These are phyloP conservation scores for Penicillium paradoxum DNA, from an alignment of 495 filamentous ascomycete species.

Conservation along the genomic window DNA sequence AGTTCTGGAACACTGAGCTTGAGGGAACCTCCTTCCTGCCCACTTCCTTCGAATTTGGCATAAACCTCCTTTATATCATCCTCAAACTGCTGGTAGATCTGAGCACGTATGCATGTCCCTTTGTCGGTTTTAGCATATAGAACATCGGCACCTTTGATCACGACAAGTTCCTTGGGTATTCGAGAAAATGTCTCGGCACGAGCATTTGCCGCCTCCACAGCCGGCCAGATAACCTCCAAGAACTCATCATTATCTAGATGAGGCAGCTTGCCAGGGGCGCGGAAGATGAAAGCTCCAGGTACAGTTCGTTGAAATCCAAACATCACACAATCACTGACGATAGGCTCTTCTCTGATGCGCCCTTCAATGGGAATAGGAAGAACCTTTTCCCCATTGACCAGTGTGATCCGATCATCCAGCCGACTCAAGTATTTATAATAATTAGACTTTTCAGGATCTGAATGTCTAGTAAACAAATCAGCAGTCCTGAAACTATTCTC, in stretches of 20 bases:
- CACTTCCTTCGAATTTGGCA: conserved; percentile 21
- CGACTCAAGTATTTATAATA: conserved; percentile 58
- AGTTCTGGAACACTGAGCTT: conserved; percentile 18
- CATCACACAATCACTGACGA: conserved; percentile 35
- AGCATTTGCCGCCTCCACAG: conserved; percentile 45
- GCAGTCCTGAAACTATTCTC: conserved; percentile 36
- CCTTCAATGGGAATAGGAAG: conserved; percentile 60
- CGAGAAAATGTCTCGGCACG: conserved; percentile 49
- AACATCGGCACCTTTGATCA: conserved; percentile 39
- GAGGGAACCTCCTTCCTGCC: conserved; percentile 17
- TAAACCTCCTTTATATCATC: conserved; percentile 47
- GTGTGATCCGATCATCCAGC: conserved; percentile 55
- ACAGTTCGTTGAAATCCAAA: conserved; percentile 37
- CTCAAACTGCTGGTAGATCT: conserved; percentile 48
- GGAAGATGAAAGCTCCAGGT: conserved; percentile 46
- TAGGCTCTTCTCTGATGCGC: conserved; percentile 29
- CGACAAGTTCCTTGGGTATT: conserved; percentile 48
- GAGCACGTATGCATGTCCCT: conserved; percentile 50
- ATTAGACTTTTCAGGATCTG: conserved; percentile 37
- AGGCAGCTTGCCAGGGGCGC: conserved; percentile 29
- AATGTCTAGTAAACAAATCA: conserved; percentile 50
- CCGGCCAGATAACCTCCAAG: conserved; percentile 49
- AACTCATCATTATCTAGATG: conserved; percentile 40
- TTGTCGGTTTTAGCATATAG: conserved; percentile 52
- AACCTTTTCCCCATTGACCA: conserved; percentile 66